phyloP scores from a whole-genome alignment of 2,329 filamentous ascomycete genomes.

The Didymella arachidicola region DNA sequence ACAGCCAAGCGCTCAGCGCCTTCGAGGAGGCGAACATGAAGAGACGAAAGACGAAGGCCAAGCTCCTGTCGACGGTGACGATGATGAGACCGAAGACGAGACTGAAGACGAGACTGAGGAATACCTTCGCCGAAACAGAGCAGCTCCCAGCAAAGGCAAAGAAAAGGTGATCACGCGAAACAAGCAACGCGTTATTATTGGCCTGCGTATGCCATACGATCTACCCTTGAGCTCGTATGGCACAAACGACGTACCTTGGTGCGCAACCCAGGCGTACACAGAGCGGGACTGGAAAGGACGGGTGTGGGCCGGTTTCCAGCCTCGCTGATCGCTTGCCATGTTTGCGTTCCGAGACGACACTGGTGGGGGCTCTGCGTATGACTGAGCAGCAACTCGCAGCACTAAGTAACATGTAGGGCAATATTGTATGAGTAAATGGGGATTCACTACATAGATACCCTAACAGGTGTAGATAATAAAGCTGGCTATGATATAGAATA shows the following conservation, averaged over 20 bases:
- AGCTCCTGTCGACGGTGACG: neutral
- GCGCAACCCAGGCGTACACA: constrained; percentile 66
- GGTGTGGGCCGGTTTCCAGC: constrained; percentile 46
- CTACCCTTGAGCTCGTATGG: constrained; percentile 74
- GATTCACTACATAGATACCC: constrained; percentile 10
- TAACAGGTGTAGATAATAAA: neutral
- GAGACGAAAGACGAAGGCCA: constrained; percentile 7
- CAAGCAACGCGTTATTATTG: constrained; percentile 58
- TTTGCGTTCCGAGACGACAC: no score
- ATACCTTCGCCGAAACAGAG: neutral
- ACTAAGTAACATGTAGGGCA: neutral
- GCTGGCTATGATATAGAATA: constrained; percentile 22
- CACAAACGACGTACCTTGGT: constrained; percentile 75
- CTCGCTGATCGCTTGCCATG: neutral
- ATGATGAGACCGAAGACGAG: neutral
- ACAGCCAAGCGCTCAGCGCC: neutral
- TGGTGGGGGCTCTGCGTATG: no score
- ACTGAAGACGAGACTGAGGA: constrained; percentile 3
- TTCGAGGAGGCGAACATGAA: constrained; percentile 11
- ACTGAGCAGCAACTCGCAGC: no score
- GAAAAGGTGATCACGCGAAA: neutral
- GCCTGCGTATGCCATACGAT: constrained; percentile 83
- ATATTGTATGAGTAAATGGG: neutral
- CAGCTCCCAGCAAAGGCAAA: neutral
- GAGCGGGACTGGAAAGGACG: constrained; percentile 68